phyloP scores from a whole-genome alignment of 2,329 filamentous ascomycete genomes.

The Pyrenochaeta sp. region DNA sequence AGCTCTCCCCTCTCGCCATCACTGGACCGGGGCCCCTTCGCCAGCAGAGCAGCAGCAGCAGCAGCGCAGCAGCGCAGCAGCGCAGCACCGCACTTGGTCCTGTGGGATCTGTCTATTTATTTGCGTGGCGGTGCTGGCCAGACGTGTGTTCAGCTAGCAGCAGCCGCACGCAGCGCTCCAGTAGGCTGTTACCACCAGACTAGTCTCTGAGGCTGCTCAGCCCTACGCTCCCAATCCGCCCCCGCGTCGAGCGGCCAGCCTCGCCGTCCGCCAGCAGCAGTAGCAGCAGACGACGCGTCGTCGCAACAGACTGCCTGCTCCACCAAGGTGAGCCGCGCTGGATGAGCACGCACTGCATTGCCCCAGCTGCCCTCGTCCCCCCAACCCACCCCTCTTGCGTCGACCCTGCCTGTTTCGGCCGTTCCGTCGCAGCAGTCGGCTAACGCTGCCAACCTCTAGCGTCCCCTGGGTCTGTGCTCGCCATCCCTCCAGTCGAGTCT shows the following conservation, averaged over 20 bases:
- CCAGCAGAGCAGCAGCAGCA: too few species aligned
- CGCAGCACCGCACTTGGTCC: too few species aligned
- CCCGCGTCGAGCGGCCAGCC: constrained; percentile 25
- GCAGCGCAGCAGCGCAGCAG: too few species aligned
- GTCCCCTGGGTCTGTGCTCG: constrained; percentile 29
- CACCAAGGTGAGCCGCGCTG: constrained; percentile 17
- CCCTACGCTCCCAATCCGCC: constrained; percentile 15
- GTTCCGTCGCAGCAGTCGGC: constrained; percentile 23
- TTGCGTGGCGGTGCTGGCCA: constrained; percentile 31
- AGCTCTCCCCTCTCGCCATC: constrained; percentile 5
- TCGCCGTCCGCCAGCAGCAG: constrained; percentile 17
- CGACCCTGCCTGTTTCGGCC: constrained; percentile 35
- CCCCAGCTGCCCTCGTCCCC: constrained; percentile 7
- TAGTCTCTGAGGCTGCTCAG: constrained; percentile 13
- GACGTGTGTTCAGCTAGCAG: constrained; percentile 19
- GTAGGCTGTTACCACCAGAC: constrained; percentile 6
- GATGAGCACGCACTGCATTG: constrained; percentile 7
- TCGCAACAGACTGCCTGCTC: constrained; percentile 3
- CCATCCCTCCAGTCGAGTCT: constrained; percentile 26
- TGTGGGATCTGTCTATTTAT: too few species aligned
- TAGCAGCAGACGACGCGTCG: constrained; percentile 17
- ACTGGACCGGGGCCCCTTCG: too few species aligned
- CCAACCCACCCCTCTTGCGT: constrained; percentile 6
- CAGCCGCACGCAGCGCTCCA: constrained; percentile 1
- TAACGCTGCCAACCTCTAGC: constrained; percentile 21